Evolutionary conservation across 2,329 filamentous ascomycete species (phyloP), one percentile per base, ranked within the genome.

Genomic region (Graphium sp.): DNA sequence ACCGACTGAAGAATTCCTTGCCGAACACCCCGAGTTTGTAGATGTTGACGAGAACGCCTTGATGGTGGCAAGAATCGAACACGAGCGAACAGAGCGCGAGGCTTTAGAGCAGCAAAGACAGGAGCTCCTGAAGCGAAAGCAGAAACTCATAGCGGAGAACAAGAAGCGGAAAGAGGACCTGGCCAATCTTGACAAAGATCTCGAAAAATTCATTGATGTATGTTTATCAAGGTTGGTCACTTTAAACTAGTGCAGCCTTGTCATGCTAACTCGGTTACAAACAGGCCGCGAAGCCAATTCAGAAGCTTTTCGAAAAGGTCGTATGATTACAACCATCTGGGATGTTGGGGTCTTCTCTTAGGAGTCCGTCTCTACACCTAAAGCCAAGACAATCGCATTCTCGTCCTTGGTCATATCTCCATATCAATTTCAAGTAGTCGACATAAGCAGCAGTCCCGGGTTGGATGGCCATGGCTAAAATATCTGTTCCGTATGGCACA

Each of bases 151-250:
- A 29, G 58, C 64, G 2, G 67, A 73, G 47, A 94, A 94, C 48
- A 92, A 91, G 55, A 83, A 83, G 54, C 70, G 87, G 39, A 93
- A 92, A 49, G 85, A 94, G 32, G 84, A 95, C 43, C 58, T 98
- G 27, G 84, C 80, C 13, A 93, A 79, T 43, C 57, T 98, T 35
- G 89, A 98, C 43, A 78, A 80, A 44, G 83, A 93, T 50, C 58
- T 95, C 32, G 89, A 95, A 55, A 85, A 81, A 44, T 93, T 93
- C 46, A 87, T 93, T 42, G 83, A 91, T 51, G 80, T 82, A 45
- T 45, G 76, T 56, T 14, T 18, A 13, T 16, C 30, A 31, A 27
- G 26, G 27, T 39, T 15, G 11, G 11, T 18, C n/a, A 5, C 22
- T 29, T 24, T 34, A 35, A 23, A 13, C 9, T 22, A 17, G n/a